phyloP scores from a whole-genome alignment of 441 rosid species.

The Corymbia citriodora region DNA sequence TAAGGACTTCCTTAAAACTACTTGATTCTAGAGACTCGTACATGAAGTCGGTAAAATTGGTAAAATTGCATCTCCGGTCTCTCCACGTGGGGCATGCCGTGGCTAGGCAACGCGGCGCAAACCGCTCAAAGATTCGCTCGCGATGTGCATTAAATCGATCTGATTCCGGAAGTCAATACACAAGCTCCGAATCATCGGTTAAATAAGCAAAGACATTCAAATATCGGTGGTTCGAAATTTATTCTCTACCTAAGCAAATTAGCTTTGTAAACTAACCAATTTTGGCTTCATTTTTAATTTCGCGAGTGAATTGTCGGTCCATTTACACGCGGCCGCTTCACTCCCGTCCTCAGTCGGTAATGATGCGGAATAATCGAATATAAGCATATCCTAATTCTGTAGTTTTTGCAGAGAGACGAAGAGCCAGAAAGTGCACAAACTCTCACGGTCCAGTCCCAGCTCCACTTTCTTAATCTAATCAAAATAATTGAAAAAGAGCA shows the following conservation, averaged over 20 bases:
- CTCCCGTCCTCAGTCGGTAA: neutral
- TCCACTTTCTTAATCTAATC: neutral
- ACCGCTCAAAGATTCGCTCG: neutral
- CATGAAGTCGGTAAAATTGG: neutral
- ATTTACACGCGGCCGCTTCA: neutral
- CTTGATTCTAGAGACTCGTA: neutral
- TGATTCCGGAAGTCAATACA: neutral
- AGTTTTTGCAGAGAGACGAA: neutral
- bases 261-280: neutral
- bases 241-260: neutral
- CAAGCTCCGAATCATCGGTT: neutral
- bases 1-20: neutral
- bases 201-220: neutral
- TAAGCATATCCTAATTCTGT: neutral
- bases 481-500: neutral
- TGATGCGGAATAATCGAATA: neutral
- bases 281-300: neutral
- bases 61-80: neutral
- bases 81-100: neutral
- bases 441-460: neutral
- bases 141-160: neutral
- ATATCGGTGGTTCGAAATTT: neutral
- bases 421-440: neutral
- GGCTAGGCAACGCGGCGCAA: neutral
- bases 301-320: neutral